Conservation (phyloP, 164 flowering plant genomes). For the Kalanchoe fedtschenkoi region DNA sequence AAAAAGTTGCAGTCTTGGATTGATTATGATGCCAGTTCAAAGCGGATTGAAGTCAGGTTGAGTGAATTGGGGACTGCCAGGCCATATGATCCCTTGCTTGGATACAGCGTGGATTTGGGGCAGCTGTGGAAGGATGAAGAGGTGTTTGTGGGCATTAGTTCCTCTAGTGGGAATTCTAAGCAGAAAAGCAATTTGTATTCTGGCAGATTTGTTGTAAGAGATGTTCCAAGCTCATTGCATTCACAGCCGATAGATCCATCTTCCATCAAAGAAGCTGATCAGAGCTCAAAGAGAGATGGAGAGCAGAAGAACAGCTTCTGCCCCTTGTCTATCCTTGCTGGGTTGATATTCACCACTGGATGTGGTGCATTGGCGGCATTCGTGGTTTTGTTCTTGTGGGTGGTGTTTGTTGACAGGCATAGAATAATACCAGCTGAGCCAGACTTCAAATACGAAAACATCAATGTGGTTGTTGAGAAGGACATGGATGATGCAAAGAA, state of each 20-base stretch:
- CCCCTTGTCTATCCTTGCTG: slow-evolving; percentile 15
- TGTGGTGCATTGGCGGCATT: slow-evolving; percentile 24
- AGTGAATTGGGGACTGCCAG: slow-evolving; percentile 13
- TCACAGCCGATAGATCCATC: slow-evolving; percentile 23
- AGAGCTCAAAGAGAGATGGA: background rate
- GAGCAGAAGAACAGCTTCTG: slow-evolving; percentile 7
- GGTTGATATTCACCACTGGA: slow-evolving; percentile 16
- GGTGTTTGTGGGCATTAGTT: slow-evolving; percentile 18
- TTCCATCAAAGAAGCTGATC: background rate
- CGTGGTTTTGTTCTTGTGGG: slow-evolving; percentile 17
- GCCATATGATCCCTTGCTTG: slow-evolving; percentile 16
- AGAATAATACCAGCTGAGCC: slow-evolving; percentile 1
- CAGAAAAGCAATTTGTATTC: slow-evolving; percentile 19
- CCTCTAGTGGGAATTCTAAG: slow-evolving; percentile 10
- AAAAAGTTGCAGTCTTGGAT: slow-evolving; percentile 19
- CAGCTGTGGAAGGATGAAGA: slow-evolving; percentile 17
- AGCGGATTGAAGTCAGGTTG: slow-evolving; percentile 22
- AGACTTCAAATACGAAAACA: slow-evolving; percentile 19
- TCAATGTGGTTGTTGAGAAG: slow-evolving; percentile 12
- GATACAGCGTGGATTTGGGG: slow-evolving; percentile 13
- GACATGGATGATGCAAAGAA: background rate
- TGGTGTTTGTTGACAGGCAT: slow-evolving; percentile 10
- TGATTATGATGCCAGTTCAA: slow-evolving; percentile 25
- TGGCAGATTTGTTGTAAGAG: slow-evolving; percentile 16
- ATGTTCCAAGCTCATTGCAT: slow-evolving; percentile 16